phyloP scores from a whole-genome alignment of 148 eudicot genomes.

The Pharnaceum exiguum region DNA sequence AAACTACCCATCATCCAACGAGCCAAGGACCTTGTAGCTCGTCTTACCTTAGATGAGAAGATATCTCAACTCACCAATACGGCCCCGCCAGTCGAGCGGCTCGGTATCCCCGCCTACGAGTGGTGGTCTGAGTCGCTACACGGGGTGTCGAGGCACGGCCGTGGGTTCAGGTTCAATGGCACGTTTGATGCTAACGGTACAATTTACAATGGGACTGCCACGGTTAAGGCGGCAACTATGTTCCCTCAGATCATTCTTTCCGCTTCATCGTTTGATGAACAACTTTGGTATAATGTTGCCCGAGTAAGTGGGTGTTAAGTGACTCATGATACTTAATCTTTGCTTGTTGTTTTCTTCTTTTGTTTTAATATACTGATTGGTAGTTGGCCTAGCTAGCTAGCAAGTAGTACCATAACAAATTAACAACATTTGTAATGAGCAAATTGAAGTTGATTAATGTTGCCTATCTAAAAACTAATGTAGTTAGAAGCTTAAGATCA shows the following conservation, averaged over 20 bases:
- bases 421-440: too few species aligned
- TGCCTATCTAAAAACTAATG: too few species aligned
- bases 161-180: slow-evolving; percentile 36
- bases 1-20: slow-evolving; percentile 26
- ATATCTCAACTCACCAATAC: slow-evolving; percentile 35
- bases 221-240: slow-evolving; percentile 43
- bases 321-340: too few species aligned
- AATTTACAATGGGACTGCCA: slow-evolving; percentile 13
- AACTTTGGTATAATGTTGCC: slow-evolving; percentile 36
- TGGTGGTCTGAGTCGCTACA: slow-evolving; percentile 84
- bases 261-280: slow-evolving; percentile 54
- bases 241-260: slow-evolving; percentile 64
- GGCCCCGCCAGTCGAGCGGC: slow-evolving; percentile 36
- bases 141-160: slow-evolving; percentile 51
- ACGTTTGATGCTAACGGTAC: slow-evolving; percentile 32
- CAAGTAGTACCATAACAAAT: too few species aligned
- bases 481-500: too few species aligned
- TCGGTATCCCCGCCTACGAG: slow-evolving; percentile 48
- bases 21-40: slow-evolving; percentile 34
- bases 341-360: background rate
- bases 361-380: background rate
- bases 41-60: slow-evolving; percentile 40
- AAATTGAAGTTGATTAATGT: too few species aligned
- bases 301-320: slow-evolving; percentile 23
- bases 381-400: too few species aligned